Base-by-base conservation (phyloP, 305 asterid genomes). In the Plantago rigida region DNA sequence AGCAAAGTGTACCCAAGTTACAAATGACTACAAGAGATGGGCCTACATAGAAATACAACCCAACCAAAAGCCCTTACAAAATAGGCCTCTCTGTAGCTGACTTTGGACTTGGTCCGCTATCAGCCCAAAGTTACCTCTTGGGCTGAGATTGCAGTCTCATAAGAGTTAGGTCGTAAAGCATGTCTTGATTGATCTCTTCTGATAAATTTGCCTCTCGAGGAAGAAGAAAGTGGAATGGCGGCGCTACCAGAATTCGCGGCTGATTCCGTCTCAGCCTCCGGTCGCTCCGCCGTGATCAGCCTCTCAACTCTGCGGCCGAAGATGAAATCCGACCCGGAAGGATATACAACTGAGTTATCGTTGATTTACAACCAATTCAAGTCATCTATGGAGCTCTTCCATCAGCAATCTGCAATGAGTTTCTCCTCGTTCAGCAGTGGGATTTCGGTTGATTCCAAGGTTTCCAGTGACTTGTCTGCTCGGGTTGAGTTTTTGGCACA, bases 281-380 rank as follows among this genome's bases (percentile, higher is more conserved):
- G 98, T 2, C 59, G 75, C 9, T 67, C 75, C 2, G 65, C 93
- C 1, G 90, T 75, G 13, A 78, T 84, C 47, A 84, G 77, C 70
- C 85, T 88, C 12, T 79, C 91, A 11, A 44, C 75, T 5, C 76
- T 88, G 4, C 98, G 86, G 44, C 80, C 94, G 42, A 88, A 79
- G 26, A 92, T 92, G 90, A 88, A 88, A 71, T 36, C 64, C 51
- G 96, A 92, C 70, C 95, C 95, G 3, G 96, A 88, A 71, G 95
- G 96, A 15, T 92, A 88, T 56, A 69, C 47, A 3, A 58, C 87
- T 26, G 98, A 88, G 77, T 78, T 92, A 17, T 51, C n/a, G 13
- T 73, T 84, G 28, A 65, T 92, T 14, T 86, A 86, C 82, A 73
- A 59, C 47, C 96, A 88, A 71, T 92, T 88, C 77, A 83, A 84